Conservation (phyloP, 75 land plant genomes). For the Pinus taeda region DNA sequence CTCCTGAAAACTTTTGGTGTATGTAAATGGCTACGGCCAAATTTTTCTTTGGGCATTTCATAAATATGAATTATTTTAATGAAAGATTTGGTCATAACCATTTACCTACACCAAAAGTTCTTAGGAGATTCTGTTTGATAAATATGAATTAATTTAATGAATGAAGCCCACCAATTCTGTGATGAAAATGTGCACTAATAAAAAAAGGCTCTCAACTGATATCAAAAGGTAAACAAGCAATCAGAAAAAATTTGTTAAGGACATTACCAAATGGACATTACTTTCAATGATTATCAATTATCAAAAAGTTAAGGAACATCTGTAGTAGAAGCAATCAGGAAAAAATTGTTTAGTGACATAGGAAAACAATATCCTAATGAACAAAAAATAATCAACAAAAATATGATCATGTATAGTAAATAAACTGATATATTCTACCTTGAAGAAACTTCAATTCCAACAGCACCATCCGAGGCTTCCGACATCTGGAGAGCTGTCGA, state of each 20-base stretch:
- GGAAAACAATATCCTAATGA: neutral
- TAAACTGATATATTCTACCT: constrained; percentile 27
- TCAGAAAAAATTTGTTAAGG: too few species aligned
- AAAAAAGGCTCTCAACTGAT: neutral
- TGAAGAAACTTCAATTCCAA: constrained; percentile 60
- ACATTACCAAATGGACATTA: neutral
- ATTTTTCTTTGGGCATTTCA: too few species aligned
- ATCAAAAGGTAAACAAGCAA: neutral
- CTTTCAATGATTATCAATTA: neutral
- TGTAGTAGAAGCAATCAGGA: neutral
- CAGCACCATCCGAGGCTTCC: constrained; percentile 55
- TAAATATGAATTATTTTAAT: neutral
- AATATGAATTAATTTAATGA: neutral
- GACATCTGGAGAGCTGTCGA: constrained; percentile 39
- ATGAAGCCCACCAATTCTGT: neutral
- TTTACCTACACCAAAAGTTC: too few species aligned
- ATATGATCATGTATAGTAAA: neutral
- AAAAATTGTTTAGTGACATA: neutral
- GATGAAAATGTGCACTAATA: neutral
- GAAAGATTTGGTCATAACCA: neutral
- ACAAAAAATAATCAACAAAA: neutral
- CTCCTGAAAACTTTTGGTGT: too few species aligned
- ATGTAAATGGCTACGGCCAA: too few species aligned
- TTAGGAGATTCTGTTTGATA: too few species aligned
- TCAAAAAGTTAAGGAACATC: neutral